phyloP scores from a whole-genome alignment of 352 stramenopile species.

The Globisporangium cylindrosporum region DNA sequence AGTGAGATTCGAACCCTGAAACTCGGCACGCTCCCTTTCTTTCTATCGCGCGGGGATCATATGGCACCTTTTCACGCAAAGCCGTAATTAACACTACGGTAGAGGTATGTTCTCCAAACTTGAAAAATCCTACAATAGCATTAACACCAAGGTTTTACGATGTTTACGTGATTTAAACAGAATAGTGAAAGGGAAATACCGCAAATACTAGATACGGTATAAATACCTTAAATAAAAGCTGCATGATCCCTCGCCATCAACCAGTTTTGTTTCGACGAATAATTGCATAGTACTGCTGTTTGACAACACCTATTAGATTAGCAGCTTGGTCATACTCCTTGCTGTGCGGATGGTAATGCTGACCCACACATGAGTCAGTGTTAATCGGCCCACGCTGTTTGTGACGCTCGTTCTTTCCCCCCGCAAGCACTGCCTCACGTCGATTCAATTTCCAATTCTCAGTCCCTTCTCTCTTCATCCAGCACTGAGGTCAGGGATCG shows the following conservation, averaged over 20 bases:
- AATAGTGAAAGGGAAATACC: not conserved
- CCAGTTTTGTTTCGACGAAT: too few species aligned
- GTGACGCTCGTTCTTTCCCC: not conserved
- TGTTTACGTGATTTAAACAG: not conserved
- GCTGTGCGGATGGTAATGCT: not conserved
- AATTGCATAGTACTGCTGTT: too few species aligned
- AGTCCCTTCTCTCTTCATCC: not conserved
- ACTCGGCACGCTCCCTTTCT: not conserved
- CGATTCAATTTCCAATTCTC: not conserved
- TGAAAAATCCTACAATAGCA: not conserved
- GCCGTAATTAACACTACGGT: not conserved
- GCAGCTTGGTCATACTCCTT: not conserved
- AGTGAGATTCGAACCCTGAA: constrained; percentile 5
- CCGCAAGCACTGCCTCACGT: not conserved
- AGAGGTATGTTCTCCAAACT: not conserved
- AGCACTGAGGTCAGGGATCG: not conserved
- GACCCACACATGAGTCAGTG: not conserved
- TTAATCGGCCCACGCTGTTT: not conserved
- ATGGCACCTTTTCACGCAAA: not conserved
- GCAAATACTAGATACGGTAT: not conserved
- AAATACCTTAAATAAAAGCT: not conserved
- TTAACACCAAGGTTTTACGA: not conserved
- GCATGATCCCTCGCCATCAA: not conserved
- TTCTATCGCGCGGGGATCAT: not conserved
- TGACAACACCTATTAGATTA: not conserved